Base-by-base conservation (phyloP, 176 grass and related monocot genomes). In the Rhynchospora tenuis region DNA sequence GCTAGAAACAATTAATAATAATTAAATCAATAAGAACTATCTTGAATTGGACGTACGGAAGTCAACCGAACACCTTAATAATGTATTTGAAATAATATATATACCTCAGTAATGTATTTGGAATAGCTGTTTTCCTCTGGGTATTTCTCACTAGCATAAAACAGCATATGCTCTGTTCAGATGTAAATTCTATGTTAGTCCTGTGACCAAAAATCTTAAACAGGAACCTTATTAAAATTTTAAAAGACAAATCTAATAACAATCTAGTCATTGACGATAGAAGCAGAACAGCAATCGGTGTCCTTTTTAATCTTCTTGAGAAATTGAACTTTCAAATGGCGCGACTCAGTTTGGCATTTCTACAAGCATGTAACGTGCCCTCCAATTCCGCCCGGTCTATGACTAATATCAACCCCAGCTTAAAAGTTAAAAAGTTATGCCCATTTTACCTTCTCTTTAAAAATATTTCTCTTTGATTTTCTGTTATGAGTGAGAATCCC, bases 71-170 rank as follows among this genome's bases (percentile, higher is more conserved):
- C 23, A 79, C 28, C 86, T 70, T 43, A 60, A 51, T 69, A 79
- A 81, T 38, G 33, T 38, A 38, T 1, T 38, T 38, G 33, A 38
- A 38, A 38, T 38, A 38, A 2, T 38, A 38, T 91, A 90, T 66
- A 77, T 91, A 98, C 96, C 96, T 98, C 92, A 9, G 54, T 84
- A 77, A 98, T 93, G 74, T 90, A 98, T 79, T 98, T 98, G 33
- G 86, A 90, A 55, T 98, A 98, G 84, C 92, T 86, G 52, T 93
- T 69, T 87, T 98, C 96, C 73, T 85, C 89, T 67, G 96, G 96
- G 87, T 98, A 98, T 83, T 98, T 98, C 89, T 98, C 93, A 31
- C 96, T 98, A 48, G 96, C 96, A 90, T 95, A 98, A 90, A 98
- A 98, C 17, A 98, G 86, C 96, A 98, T 98, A 87, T 98, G 96